A percentile compares a stretch with the other conserved stretches of the same genome.
These are phyloP conservation scores for Xanthoconium purpureum DNA, from an alignment of 768 basidiomycete genomes.

Conservation along the genomic window DNA sequence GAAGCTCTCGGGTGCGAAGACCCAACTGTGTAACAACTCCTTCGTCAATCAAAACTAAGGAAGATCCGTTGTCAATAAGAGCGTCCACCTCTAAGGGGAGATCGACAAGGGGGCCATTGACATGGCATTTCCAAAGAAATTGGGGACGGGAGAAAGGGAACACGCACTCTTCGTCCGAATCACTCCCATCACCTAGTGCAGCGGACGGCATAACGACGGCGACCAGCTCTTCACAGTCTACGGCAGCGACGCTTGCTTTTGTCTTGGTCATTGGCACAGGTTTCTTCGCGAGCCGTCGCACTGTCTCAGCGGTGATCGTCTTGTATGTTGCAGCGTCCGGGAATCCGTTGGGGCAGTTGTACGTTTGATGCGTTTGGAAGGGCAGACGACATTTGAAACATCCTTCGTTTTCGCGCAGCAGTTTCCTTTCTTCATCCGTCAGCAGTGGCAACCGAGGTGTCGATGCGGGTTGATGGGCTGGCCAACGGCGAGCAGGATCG, in stretches of 20 bases:
- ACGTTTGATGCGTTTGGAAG: background rate
- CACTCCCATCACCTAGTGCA: background rate
- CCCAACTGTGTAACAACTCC: background rate
- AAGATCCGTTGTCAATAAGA: slow-evolving; percentile 31
- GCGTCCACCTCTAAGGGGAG: slow-evolving; percentile 3
- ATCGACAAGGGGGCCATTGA: background rate
- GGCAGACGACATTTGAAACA: slow-evolving; percentile 27
- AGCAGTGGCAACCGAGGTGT: slow-evolving; percentile 1
- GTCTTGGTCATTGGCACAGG: no score
- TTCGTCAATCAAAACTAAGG: slow-evolving; percentile 31
- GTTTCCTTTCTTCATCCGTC: slow-evolving; percentile 2
- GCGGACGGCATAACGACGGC: background rate
- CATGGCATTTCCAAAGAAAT: slow-evolving; percentile 9
- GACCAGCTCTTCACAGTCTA: background rate
- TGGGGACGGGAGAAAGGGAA: slow-evolving; percentile 3
- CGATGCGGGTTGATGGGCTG: background rate
- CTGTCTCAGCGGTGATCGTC: background rate
- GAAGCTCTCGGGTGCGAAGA: background rate
- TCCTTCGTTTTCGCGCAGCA: slow-evolving; percentile 14
- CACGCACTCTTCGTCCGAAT: slow-evolving; percentile 18
- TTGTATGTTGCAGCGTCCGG: slow-evolving; percentile 16
- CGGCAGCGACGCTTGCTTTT: no score
- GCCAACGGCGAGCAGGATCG: background rate
- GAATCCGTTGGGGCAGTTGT: slow-evolving; percentile 20
- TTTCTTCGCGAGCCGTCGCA: no score